Percentiles rank a stretch among this genome's conserved stretches.
Conservation (phyloP, 805 yeast species). For the Suhomyces tanzawaensis region DNA sequence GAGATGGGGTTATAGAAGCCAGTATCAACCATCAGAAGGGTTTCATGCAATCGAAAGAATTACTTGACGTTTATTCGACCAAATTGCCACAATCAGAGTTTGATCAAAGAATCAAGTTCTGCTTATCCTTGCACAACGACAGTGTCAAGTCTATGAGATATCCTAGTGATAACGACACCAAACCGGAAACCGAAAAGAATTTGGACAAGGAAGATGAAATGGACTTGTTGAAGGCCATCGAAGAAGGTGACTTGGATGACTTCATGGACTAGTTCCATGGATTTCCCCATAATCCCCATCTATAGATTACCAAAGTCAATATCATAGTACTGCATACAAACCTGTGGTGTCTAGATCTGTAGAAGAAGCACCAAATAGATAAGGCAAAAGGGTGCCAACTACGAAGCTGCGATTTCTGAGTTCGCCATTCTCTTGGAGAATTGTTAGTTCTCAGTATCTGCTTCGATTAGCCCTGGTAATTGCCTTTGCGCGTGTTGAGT, state of each 20-base stretch:
- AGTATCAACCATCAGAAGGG: constrained; percentile 87
- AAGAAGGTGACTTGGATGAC: constrained; percentile 56
- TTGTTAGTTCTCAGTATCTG: no score
- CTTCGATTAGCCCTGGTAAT: no score
- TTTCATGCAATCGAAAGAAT: constrained; percentile 85
- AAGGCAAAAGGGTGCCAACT: no score
- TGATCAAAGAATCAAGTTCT: constrained; percentile 91
- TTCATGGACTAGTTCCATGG: constrained; percentile 36
- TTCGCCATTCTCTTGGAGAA: no score
- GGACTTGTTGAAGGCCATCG: constrained; percentile 45
- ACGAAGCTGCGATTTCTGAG: no score
- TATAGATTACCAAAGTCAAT: background rate
- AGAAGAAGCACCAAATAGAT: no score
- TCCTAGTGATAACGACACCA: constrained; percentile 48
- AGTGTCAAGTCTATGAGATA: constrained; percentile 94
- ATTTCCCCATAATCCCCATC: background rate
- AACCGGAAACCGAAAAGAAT: constrained; percentile 27
- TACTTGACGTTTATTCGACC: constrained; percentile 83
- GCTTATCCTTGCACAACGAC: constrained; percentile 86
- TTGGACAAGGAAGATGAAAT: constrained; percentile 40
- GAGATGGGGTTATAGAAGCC: constrained; percentile 97
- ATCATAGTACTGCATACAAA: background rate
- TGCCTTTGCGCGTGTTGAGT: no score
- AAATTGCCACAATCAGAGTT: constrained; percentile 81
- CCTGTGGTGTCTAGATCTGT: no score